Evolutionary conservation across 257 asterid species (phyloP), one percentile per base, ranked within the genome.

Genomic region (Osmanthus fragrans): DNA sequence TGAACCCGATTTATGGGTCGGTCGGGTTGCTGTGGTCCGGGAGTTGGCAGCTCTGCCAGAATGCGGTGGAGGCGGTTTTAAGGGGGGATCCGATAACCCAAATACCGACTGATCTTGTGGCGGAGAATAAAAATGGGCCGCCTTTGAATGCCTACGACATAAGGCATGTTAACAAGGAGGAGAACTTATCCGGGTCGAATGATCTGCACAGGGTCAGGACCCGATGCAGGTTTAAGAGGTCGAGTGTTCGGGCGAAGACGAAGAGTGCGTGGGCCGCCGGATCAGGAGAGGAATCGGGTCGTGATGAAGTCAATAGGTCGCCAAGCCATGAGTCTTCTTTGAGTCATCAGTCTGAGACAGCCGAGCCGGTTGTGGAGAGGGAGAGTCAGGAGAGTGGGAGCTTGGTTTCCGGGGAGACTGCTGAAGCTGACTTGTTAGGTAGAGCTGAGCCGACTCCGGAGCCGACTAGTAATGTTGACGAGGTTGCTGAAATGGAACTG

Each of bases 1-100:
- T 94, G 74, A 92, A 94, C 69, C 97, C 98, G 75, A 87, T 89
- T 19, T 83, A 87, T 81, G 97, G 98, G 27, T 90, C 98, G 30
- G 92, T 83, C 74, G 97, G 98, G 67, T 77, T 94, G 89, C 56
- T 90, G 3, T 92, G 95, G 92, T 87, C 97, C 19, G 96, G 97
- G 0, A 88, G 82, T 72, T 94, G 98, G 98, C 92, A 89, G 64
- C 93, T 92, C 71, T 94, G 96, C 72, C 94, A 94, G 79, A 74
- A 73, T 84, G 96, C 97, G 0, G 92, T 92, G 70, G 96, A 92
- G 81, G 96, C 94, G 49, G 97, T 89, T 67, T 36, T 94, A 9
- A 82, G 30, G 54, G 98, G 97, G 51, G 82, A 83, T 69, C 94
- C 94, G 78, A 84, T 92, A 11, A 81, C 89, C 45, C 95, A 82